A percentile compares a stretch with the other conserved stretches of the same genome.
Evolutionary conservation across 2,329 filamentous ascomycete genomes (phyloP).

Genomic region (Apiospora saccharicola): DNA sequence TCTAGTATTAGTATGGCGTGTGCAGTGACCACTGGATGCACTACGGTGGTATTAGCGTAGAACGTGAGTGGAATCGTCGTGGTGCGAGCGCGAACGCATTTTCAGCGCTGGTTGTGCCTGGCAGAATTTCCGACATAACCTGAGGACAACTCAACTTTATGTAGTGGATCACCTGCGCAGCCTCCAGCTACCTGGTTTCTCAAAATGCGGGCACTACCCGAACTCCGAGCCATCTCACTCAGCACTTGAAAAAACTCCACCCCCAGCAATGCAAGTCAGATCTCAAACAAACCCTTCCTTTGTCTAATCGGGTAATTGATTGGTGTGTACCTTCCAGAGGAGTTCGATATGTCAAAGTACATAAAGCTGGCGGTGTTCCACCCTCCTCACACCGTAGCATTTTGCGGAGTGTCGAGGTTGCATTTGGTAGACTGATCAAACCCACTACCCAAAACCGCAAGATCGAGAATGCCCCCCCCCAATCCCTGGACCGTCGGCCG

Average conservation of each 20-base stretch:
- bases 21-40: not conserved
- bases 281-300: not conserved
- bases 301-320: not conserved
- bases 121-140: too few species aligned
- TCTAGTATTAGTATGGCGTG: not conserved
- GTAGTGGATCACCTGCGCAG: constrained; percentile 1
- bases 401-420: not conserved
- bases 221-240: constrained; percentile 1
- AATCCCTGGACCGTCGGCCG: not conserved
- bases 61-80: not conserved
- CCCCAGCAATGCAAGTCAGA: not conserved
- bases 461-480: not conserved
- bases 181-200: constrained; percentile 1
- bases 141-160: not conserved
- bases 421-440: not conserved
- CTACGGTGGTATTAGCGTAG: not conserved
- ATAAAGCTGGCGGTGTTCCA: not conserved
- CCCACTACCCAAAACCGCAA: not conserved
- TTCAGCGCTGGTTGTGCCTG: not conserved
- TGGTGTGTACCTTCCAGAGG: not conserved
- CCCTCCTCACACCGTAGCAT: not conserved
- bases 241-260: not conserved
- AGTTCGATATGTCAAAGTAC: not conserved
- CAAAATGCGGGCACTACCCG: not conserved
- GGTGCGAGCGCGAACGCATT: not conserved